These are phyloP conservation scores for Gardenia jasminoides DNA, from an alignment of 257 asterid genomes.

Conservation along the genomic window DNA sequence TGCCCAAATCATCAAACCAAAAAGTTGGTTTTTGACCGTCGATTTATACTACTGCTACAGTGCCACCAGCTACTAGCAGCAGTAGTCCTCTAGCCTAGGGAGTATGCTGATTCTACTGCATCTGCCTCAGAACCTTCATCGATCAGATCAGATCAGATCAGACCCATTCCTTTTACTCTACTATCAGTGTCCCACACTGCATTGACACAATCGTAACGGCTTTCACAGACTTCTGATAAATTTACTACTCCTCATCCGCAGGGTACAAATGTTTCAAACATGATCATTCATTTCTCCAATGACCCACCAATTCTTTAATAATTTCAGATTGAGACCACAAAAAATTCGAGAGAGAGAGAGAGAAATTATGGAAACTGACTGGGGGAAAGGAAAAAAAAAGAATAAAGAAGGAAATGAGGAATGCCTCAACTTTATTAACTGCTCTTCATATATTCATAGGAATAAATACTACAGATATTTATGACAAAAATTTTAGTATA, in stretches of 20 bases:
- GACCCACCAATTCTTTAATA: too few relatives aligned
- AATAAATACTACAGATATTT: slow-evolving; percentile 17
- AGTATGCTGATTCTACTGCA: not conserved
- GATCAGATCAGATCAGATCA: not conserved
- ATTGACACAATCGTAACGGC: not conserved
- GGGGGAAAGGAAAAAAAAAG: slow-evolving; percentile 12
- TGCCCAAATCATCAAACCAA: slow-evolving; percentile 34
- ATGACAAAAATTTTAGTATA: slow-evolving; percentile 35
- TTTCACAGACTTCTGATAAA: too few relatives aligned
- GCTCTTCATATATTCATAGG: slow-evolving; percentile 13
- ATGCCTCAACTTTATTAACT: slow-evolving; percentile 36
- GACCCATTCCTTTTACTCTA: too few relatives aligned
- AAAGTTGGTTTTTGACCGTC: slow-evolving; percentile 66
- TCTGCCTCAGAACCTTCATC: slow-evolving; percentile 9
- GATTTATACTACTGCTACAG: not conserved
- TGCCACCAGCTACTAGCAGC: too few relatives aligned
- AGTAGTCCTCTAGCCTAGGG: too few relatives aligned
- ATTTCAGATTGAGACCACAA: not conserved
- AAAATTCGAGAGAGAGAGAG: not conserved
- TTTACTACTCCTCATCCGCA: too few relatives aligned
- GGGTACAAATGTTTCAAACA: not conserved
- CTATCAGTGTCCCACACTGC: not conserved
- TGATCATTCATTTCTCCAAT: too few relatives aligned
- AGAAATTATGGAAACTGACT: too few relatives aligned
- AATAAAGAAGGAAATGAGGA: slow-evolving; percentile 12